A percentile compares a stretch with the other conserved stretches of the same genome.
Evolutionary conservation across 345 rosid genomes (phyloP).

Genomic region (Rubroshorea leprosula): DNA sequence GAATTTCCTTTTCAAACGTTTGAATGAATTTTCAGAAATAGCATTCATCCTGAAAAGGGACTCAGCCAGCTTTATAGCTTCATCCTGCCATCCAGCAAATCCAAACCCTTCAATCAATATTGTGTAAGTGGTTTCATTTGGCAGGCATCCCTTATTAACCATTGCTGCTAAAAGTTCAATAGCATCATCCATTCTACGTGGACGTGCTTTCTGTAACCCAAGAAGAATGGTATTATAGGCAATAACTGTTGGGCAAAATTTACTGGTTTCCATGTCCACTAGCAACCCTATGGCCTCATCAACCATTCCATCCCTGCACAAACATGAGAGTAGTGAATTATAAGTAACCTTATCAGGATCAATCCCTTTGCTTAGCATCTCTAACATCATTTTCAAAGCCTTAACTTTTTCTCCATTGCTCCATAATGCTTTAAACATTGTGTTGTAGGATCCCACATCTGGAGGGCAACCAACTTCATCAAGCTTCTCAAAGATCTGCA

Average conservation of each 20-base stretch:
- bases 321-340: slow-evolving; percentile 70
- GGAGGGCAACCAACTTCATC: slow-evolving; percentile 76
- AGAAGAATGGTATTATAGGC: slow-evolving; percentile 70
- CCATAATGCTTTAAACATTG: slow-evolving; percentile 78
- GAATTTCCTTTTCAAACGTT: slow-evolving; percentile 54
- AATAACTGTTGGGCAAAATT: slow-evolving; percentile 53
- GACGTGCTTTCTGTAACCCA: slow-evolving; percentile 65
- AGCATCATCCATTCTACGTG: slow-evolving; percentile 60
- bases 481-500: slow-evolving; percentile 61
- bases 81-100: slow-evolving; percentile 59
- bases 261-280: slow-evolving; percentile 60
- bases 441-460: slow-evolving; percentile 70
- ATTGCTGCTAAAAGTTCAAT: slow-evolving; percentile 57
- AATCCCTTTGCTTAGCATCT: slow-evolving; percentile 56
- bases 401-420: slow-evolving; percentile 49
- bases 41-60: slow-evolving; percentile 42
- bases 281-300: slow-evolving; percentile 62
- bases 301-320: slow-evolving; percentile 86
- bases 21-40: slow-evolving; percentile 45
- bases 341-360: slow-evolving; percentile 76
- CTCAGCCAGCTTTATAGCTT: slow-evolving; percentile 69
- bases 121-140: slow-evolving; percentile 70
- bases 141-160: slow-evolving; percentile 59
- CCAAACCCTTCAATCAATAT: slow-evolving; percentile 72
- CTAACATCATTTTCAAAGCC: slow-evolving; percentile 55